A percentile compares a stretch with the other conserved stretches of the same genome.
Evolutionary conservation across 2,329 filamentous ascomycete species (phyloP).

Genomic region (Trichoderma semiorbis): DNA sequence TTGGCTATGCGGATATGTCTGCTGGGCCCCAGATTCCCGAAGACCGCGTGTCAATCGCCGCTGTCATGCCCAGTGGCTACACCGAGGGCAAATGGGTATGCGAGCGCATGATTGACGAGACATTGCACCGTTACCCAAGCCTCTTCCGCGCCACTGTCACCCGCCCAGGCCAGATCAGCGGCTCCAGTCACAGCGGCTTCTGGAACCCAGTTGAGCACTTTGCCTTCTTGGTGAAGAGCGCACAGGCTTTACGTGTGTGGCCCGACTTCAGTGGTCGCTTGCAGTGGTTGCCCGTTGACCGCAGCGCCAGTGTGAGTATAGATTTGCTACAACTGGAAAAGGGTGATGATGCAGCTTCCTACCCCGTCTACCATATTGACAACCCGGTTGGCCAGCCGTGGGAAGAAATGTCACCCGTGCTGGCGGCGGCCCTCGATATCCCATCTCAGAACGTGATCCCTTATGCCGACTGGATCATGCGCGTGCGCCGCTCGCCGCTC

Average conservation of each 20-base stretch:
- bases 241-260: background rate
- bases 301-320: background rate
- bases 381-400: background rate
- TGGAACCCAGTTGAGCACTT: background rate
- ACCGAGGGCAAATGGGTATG: background rate
- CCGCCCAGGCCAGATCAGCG: background rate
- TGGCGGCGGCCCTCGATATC: conserved; percentile 16
- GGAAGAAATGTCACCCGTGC: background rate
- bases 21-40: background rate
- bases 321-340: background rate
- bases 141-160: background rate
- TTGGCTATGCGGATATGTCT: background rate
- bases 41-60: background rate
- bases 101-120: background rate
- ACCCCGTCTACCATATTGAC: background rate
- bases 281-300: background rate
- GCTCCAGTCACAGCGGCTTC: background rate
- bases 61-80: background rate
- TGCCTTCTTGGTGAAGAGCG: background rate
- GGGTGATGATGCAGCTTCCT: background rate
- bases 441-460: background rate
- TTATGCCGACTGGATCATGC: background rate
- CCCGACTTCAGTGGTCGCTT: background rate
- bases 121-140: background rate
- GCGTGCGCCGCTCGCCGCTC: background rate